Evolutionary conservation across 2,329 filamentous ascomycete genomes (phyloP), one percentile per base, ranked within the genome.

Genomic region (Nemania sp.): DNA sequence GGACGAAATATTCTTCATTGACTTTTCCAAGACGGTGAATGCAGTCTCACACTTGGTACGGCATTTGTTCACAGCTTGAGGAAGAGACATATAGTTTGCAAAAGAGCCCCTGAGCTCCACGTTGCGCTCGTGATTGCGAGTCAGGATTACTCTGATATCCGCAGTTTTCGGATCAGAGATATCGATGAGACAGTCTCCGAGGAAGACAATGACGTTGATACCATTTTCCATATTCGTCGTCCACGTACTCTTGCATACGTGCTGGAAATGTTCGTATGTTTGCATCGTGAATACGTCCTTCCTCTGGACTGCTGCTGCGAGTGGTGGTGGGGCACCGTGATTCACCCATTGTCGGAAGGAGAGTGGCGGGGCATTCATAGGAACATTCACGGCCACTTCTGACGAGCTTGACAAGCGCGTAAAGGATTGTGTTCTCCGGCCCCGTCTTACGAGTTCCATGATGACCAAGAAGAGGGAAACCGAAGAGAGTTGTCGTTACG

Each of bases 261-360:
- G 39, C 39, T 40, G 39, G 39, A 40, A 40, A 40, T 40, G 39
- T n/a, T 40, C 39, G 39, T 40, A 40, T 2, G 39, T 40, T 17
- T 40, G 39, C 15, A 40, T 40, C 39, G 39, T 40, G 39, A 40
- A 40, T 17, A 40, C 39, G 17, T 40, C 39, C 17, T 40, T 40
- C 39, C 39, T 40, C 13, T 40, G 39, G 3, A n/a, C 39, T 17
- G 39, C 39, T 40, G 39, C 39, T 18, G 39, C 15, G n/a, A 40
- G 39, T 40, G 39, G 39, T 10, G 39, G 39, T n/a, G 39, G 39
- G 13, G 39, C 39, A 17, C 39, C 39, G 9, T 50, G 17, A 13
- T 50, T 50, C 3, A 39, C 47, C 47, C 47, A 50, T 39, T 50
- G 47, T 37, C 32, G 18, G 34, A 50, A 50, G 10, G 47, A 21